These are phyloP conservation scores for Mercurialis annua DNA, from an alignment of 345 rosid species.

Conservation along the genomic window DNA sequence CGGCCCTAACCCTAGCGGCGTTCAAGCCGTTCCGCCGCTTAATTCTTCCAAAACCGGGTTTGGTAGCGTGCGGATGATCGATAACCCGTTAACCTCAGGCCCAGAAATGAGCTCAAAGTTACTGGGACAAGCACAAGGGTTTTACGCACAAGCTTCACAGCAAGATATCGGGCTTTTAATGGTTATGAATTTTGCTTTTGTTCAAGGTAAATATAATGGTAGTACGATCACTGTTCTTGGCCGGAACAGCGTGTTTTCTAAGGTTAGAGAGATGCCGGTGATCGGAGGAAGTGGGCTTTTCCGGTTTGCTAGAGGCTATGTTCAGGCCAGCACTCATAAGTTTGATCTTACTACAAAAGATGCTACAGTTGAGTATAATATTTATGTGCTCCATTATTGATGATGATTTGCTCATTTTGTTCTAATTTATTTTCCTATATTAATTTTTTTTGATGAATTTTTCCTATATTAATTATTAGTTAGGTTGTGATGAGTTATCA, in stretches of 20 bases:
- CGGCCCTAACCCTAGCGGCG: slow-evolving; percentile 50
- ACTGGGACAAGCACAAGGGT: background rate
- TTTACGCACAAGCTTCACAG: slow-evolving; percentile 4
- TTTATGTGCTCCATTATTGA: slow-evolving; percentile 20
- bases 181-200: slow-evolving; percentile 22
- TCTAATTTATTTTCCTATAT: too few relatives aligned
- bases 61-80: slow-evolving; percentile 11
- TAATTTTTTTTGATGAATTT: too few relatives aligned
- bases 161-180: background rate
- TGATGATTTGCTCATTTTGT: too few relatives aligned
- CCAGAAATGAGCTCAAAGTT: slow-evolving; percentile 10
- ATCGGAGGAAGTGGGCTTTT: slow-evolving; percentile 59
- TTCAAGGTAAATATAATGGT: slow-evolving; percentile 20
- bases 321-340: slow-evolving; percentile 36
- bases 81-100: slow-evolving; percentile 9
- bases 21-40: slow-evolving; percentile 33
- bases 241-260: slow-evolving; percentile 31
- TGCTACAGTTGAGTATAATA: slow-evolving; percentile 43
- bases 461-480: too few relatives aligned
- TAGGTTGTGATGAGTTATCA: too few relatives aligned
- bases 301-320: slow-evolving; percentile 61
- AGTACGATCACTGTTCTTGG: slow-evolving; percentile 40
- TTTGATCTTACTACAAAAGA: slow-evolving; percentile 30
- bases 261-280: slow-evolving; percentile 62
- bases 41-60: background rate